Base-by-base conservation (phyloP, 495 filamentous ascomycete species). In the Cercophora newfieldiana region DNA sequence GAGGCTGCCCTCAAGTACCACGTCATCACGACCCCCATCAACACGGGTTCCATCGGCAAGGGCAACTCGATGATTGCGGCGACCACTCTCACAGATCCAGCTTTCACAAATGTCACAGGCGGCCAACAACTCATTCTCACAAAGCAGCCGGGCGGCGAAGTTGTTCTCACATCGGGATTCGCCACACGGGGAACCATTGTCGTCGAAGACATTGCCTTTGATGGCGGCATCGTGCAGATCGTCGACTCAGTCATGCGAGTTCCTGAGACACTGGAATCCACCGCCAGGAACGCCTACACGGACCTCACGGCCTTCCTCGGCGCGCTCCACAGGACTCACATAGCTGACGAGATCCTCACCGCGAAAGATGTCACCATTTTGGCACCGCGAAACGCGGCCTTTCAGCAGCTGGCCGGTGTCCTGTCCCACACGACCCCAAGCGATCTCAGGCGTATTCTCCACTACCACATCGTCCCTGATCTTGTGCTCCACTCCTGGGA, bases 361-460 rank as follows among this genome's bases (percentile, higher is more conserved):
- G 44, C 22, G 0, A 63, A 44, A 28, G 64, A 78, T 44, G 60
- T 77, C n/a, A 80, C 76, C 65, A 75, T 80, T 62, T 79, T 77
- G 19, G 76, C 74, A 0, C 77, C 78, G n/a, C 68, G 65, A 50
- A 80, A 77, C 64, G 69, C 72, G 2, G 78, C 77, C 0, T 90
- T 91, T 74, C 77, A 87, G 68, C 68, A 71, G 18, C 82, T 89
- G 31, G 84, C 80, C 22, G 63, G 67, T 49, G 71, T 49, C 64
- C 18, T 29, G 14, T 68, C 44, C 58, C 49, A 54, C 6, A n/a
- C 16, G 19, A 59, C 69, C 58, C 22, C 49, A 8, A 48, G 19
- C 29, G 62, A 57, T 0, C 63, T 77, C 16, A 65, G 60, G 37
- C 55, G 59, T 28, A 30, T 77, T 2, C 68, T 75, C 10, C 61